phyloP scores from a whole-genome alignment of 768 basidiomycete species.

The Tulasnella sp. region DNA sequence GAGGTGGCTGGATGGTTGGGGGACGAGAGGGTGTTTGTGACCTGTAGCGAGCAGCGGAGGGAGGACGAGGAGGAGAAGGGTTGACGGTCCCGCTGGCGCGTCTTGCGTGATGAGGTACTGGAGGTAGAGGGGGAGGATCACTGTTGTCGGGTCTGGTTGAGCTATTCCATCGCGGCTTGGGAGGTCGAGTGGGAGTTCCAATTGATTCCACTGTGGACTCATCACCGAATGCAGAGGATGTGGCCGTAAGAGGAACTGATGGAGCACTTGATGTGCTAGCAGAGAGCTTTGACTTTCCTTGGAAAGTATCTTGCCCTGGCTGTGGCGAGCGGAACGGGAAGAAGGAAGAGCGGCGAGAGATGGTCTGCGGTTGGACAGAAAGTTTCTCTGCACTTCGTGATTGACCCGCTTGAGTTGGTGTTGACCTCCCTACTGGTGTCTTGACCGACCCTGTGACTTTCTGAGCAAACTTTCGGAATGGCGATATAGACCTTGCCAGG shows the following conservation, averaged over 20 bases:
- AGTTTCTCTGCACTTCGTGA: too few species aligned
- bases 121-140: slow-evolving; percentile 35
- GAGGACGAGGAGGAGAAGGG: slow-evolving; percentile 4
- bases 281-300: neutral
- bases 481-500: slow-evolving; percentile 65
- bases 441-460: slow-evolving; percentile 42
- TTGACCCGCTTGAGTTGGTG: slow-evolving; percentile 6
- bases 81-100: neutral
- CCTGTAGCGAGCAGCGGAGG: neutral
- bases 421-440: slow-evolving; percentile 19
- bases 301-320: slow-evolving; percentile 13
- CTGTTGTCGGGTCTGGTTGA: slow-evolving; percentile 47
- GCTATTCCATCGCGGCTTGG: slow-evolving; percentile 60
- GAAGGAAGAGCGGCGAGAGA: slow-evolving; percentile 52
- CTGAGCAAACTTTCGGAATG: slow-evolving; percentile 63
- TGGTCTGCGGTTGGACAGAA: slow-evolving; percentile 18
- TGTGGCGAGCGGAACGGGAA: slow-evolving; percentile 37
- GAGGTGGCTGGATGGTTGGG: slow-evolving; percentile 8
- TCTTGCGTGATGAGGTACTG: neutral
- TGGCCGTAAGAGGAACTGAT: slow-evolving; percentile 27
- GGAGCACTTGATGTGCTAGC: slow-evolving; percentile 7
- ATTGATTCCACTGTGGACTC: too few species aligned
- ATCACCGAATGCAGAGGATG: too few species aligned
- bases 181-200: too few species aligned
- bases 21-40: neutral